Conservation (phyloP, 805 yeast genomes). For the Wickerhamomyces chaumierensis region DNA sequence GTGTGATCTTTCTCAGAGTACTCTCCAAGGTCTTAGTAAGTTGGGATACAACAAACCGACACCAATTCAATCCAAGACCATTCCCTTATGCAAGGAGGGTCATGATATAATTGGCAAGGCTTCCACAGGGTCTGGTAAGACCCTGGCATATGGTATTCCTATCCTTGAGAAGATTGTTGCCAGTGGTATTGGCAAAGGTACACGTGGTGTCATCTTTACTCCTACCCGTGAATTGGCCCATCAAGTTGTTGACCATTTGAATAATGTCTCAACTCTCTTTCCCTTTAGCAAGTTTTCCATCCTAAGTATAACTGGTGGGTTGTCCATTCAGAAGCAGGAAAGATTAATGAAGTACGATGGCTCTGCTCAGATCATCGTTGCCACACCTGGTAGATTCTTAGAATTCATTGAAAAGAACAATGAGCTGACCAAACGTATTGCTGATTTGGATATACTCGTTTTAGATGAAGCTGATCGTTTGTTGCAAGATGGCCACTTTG, state of each 20-base stretch:
- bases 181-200: constrained; percentile 24
- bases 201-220: constrained; percentile 74
- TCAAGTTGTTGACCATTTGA: constrained; percentile 79
- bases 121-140: constrained; percentile 95
- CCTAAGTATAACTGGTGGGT: constrained; percentile 84
- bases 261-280: constrained; percentile 37
- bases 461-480: constrained; percentile 95
- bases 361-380: constrained; percentile 70
- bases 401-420: constrained; percentile 65
- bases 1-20: constrained; percentile 36
- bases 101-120: constrained; percentile 91
- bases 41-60: constrained; percentile 65
- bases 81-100: constrained; percentile 66
- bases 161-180: constrained; percentile 56
- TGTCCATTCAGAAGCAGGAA: constrained; percentile 88
- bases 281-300: constrained; percentile 47
- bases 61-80: constrained; percentile 64
- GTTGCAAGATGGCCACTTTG: constrained; percentile 92
- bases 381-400: constrained; percentile 90
- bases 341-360: constrained; percentile 55
- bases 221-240: constrained; percentile 97
- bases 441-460: constrained; percentile 41
- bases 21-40: constrained; percentile 49
- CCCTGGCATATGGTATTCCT: constrained; percentile 91
- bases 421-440: constrained; percentile 27